Base-by-base conservation (phyloP, 345 rosid species). In the Salix viminalis region DNA sequence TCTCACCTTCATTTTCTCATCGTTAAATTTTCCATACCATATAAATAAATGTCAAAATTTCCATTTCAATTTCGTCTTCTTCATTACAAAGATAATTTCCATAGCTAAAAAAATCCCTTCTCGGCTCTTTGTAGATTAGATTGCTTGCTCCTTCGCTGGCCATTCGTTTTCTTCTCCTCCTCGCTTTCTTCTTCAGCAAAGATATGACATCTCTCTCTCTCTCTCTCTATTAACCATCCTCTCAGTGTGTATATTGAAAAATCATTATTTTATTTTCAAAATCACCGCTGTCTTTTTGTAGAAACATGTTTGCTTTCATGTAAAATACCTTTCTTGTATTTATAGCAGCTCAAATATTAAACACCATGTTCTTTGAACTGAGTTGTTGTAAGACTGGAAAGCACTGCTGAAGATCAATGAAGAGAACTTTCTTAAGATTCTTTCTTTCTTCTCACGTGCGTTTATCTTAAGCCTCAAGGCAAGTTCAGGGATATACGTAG, bases 71-170 rank as follows among this genome's bases (percentile, higher is more conserved):
- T 62, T 28, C 65, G 67, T 56, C 68, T 64, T 76, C 67, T 69
- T 37, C 61, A 7, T 67, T 36, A 54, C 62, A 50, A 30, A 71
- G 32, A 44, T 36, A 52, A 50, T 72, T 58, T 30, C 67, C 80
- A 36, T 28, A 61, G 46, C 9, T 2, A 52, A 52, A 19, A 54
- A 54, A n/a, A 54, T 2, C 58, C 24, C 37, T 11, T 41, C 24
- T 19, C 18, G n/a, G 26, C 13, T 67, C 36, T 39, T 36, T 54
- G 12, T 13, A 11, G 7, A 50, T 62, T 42, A 64, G 64, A 77
- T 76, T 74, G n/a, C 78, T 78, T 77, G n/a, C 75, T 50, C 67
- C 64, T 79, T 76, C 23, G 64, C 83, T 75, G 75, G 30, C 83
- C 78, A 52, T 64, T 79, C 76, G 34, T 79, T 61, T 73, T 9